phyloP scores from a whole-genome alignment of 768 basidiomycete genomes.

The Candolleomyces eurysporus region DNA sequence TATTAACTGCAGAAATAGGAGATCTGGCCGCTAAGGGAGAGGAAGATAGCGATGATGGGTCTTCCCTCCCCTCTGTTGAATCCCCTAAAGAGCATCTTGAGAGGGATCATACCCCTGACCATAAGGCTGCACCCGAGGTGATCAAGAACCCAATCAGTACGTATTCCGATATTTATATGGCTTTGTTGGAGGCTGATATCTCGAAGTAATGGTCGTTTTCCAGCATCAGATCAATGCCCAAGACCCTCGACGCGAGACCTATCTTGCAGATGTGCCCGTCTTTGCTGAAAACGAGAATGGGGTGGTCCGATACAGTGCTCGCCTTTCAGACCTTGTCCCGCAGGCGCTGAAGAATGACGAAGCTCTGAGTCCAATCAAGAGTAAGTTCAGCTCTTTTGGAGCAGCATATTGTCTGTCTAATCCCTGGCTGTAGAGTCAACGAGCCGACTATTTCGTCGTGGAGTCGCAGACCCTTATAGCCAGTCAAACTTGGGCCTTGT shows the following conservation, averaged over 20 bases:
- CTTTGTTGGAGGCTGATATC: too few relatives aligned
- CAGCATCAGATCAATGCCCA: too few relatives aligned
- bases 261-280: too few relatives aligned
- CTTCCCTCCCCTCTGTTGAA: too few relatives aligned
- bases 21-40: background rate
- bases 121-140: too few relatives aligned
- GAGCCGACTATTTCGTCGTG: background rate
- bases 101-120: too few relatives aligned
- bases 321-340: background rate
- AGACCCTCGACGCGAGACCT: too few relatives aligned
- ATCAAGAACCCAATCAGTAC: too few relatives aligned
- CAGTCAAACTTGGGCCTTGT: background rate
- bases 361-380: slow-evolving; percentile 1
- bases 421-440: background rate
- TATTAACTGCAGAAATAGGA: background rate
- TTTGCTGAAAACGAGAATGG: background rate
- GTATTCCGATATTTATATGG: too few relatives aligned
- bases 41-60: background rate
- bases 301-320: background rate
- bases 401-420: too few relatives aligned
- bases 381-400: background rate
- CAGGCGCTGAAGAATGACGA: background rate
- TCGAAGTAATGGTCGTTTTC: too few relatives aligned
- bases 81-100: too few relatives aligned
- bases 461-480: background rate